phyloP scores from a whole-genome alignment of 345 rosid genomes.

The Iberis pinnata region DNA sequence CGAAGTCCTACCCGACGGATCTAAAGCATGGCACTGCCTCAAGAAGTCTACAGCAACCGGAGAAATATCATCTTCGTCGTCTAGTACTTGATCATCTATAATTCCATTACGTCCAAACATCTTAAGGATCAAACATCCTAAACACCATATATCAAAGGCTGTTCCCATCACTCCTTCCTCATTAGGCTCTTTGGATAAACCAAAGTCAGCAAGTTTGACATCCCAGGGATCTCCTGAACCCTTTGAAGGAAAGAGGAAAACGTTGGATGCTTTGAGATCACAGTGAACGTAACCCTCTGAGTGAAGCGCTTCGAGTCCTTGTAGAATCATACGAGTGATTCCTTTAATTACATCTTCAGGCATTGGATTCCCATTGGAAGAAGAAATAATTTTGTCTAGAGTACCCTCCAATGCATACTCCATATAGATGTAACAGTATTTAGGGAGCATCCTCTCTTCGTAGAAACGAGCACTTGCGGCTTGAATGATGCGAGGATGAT shows the following conservation, averaged over 20 bases:
- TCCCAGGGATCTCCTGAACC: not conserved
- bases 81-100: too few species aligned
- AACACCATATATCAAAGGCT: conserved; percentile 15
- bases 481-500: not conserved
- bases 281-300: conserved; percentile 4
- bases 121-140: conserved; percentile 16
- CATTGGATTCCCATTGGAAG: not conserved
- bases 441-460: not conserved
- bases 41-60: conserved; percentile 6
- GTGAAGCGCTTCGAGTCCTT: conserved; percentile 3
- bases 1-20: not conserved
- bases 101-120: conserved; percentile 19
- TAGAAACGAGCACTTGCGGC: not conserved
- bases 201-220: conserved; percentile 1
- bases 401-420: not conserved
- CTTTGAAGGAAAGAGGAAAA: conserved; percentile 1
- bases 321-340: conserved; percentile 1
- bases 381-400: not conserved
- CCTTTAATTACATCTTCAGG: not conserved
- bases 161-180: not conserved
- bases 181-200: conserved; percentile 1
- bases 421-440: conserved; percentile 1
- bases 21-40: not conserved
- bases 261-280: not conserved
- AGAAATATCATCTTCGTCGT: not conserved